Conservation (phyloP, 352 stramenopile genomes). For the Phytopythium ostracodes region DNA sequence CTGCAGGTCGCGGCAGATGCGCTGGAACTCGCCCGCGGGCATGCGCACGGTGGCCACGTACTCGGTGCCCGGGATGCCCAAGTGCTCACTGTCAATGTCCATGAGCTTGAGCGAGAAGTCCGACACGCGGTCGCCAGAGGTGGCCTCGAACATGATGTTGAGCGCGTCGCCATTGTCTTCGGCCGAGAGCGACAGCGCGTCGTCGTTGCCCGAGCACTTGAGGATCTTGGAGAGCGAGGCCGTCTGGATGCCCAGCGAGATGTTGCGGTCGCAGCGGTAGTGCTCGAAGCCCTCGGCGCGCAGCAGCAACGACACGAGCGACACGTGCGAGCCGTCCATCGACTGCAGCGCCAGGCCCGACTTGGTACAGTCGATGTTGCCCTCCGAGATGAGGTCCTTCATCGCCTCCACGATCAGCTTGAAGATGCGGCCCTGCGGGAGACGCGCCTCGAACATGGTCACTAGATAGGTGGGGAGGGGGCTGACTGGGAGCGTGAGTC, state of each 20-base stretch:
- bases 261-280: constrained; percentile 98
- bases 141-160: constrained; percentile 98
- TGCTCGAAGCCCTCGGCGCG: constrained; percentile 95
- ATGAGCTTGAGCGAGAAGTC: constrained; percentile 99
- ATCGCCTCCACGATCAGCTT: constrained; percentile 99
- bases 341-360: constrained; percentile 93
- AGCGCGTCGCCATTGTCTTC: constrained; percentile 96
- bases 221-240: constrained; percentile 99
- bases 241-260: constrained; percentile 97
- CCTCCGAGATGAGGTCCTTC: constrained; percentile 99
- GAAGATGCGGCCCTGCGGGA: constrained; percentile 95
- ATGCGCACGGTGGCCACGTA: constrained; percentile 96
- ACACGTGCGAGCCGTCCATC: constrained; percentile 99
- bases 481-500: neutral
- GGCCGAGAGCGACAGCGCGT: constrained; percentile 98
- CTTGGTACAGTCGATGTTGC: constrained; percentile 96
- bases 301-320: constrained; percentile 94
- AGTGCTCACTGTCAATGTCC: constrained; percentile 99
- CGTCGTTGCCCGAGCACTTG: constrained; percentile 98
- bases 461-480: neutral
- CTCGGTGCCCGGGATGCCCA: constrained; percentile 98
- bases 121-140: constrained; percentile 91
- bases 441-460: constrained; percentile 98
- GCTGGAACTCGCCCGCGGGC: constrained; percentile 96
- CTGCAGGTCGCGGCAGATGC: constrained; percentile 98